These are phyloP conservation scores for Aspergillus carbonarius DNA, from an alignment of 2,329 filamentous ascomycete genomes.

Conservation along the genomic window DNA sequence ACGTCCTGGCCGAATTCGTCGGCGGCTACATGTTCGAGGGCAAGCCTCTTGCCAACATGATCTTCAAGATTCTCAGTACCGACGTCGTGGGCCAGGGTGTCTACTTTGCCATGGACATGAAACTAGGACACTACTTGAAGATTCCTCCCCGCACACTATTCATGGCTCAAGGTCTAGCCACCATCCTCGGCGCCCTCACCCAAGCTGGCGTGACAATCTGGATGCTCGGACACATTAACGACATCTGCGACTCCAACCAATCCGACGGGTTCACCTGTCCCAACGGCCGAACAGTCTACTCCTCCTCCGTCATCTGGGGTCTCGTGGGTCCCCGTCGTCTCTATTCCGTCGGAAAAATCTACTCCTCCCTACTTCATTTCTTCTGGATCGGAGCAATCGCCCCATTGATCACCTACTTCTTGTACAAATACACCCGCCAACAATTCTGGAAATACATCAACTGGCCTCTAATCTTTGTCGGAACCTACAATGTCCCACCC, in stretches of 20 bases:
- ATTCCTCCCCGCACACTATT: constrained; percentile 51
- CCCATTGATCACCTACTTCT: constrained; percentile 21
- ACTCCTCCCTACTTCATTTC: constrained; percentile 50
- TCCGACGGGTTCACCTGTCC: constrained; percentile 52
- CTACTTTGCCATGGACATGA: constrained; percentile 9
- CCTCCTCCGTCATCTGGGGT: constrained; percentile 53
- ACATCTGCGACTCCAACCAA: constrained; percentile 44
- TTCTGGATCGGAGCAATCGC: constrained; percentile 50
- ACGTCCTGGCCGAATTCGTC: constrained; percentile 47
- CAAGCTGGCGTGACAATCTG: constrained; percentile 42
- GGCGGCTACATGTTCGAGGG: constrained; percentile 48
- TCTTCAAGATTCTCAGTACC: constrained; percentile 24
- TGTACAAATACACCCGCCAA: constrained; percentile 28
- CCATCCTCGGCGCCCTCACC: constrained; percentile 48
- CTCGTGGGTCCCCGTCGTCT: constrained; percentile 52
- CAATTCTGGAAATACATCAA: constrained; percentile 38
- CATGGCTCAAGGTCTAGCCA: constrained; percentile 50
- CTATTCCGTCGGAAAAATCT: constrained; percentile 50
- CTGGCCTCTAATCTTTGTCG: constrained; percentile 34
- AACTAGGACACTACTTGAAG: constrained; percentile 35
- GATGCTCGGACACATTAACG: constrained; percentile 42
- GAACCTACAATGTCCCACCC: constrained; percentile 28
- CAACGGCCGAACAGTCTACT: constrained; percentile 50
- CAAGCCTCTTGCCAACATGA: constrained; percentile 32
- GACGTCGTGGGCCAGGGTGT: constrained; percentile 28